These are phyloP conservation scores for Yamadazyma siamensis DNA, from an alignment of 1,139 yeast genomes.

Conservation along the genomic window DNA sequence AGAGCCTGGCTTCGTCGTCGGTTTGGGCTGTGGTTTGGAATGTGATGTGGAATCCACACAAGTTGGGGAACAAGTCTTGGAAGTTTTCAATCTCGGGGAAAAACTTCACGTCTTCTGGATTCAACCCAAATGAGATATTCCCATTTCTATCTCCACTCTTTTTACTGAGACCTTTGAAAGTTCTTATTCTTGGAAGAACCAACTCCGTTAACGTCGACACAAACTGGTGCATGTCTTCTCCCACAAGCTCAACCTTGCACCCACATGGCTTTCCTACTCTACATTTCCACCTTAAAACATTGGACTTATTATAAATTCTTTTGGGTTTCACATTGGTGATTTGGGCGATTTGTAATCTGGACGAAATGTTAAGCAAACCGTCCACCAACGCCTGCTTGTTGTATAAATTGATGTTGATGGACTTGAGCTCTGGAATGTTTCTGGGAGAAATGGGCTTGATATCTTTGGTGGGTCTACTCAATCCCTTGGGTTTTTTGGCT, in stretches of 20 bases:
- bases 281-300: conserved; percentile 83
- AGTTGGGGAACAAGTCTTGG: conserved; percentile 85
- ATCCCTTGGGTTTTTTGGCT: conserved; percentile 60
- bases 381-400: conserved; percentile 73
- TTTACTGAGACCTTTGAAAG: conserved; percentile 74
- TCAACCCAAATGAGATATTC: conserved; percentile 80
- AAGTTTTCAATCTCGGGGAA: conserved; percentile 94
- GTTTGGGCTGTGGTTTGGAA: conserved; percentile 87
- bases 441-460: conserved; percentile 59
- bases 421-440: conserved; percentile 69
- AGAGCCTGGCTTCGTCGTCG: conserved; percentile 86
- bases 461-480: conserved; percentile 68
- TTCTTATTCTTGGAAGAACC: conserved; percentile 90
- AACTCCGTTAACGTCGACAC: conserved; percentile 82
- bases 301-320: conserved; percentile 68
- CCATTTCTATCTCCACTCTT: conserved; percentile 84
- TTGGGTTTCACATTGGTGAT: conserved; percentile 87
- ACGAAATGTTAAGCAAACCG: conserved; percentile 72
- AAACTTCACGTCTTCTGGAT: conserved; percentile 68
- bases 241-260: conserved; percentile 74
- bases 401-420: conserved; percentile 71
- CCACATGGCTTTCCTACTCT: conserved; percentile 92
- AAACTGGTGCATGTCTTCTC: conserved; percentile 84
- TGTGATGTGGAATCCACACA: conserved; percentile 84
- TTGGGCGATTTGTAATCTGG: conserved; percentile 82